Conservation (phyloP, 2,329 filamentous ascomycete species). For the Helotiales sp. region DNA sequence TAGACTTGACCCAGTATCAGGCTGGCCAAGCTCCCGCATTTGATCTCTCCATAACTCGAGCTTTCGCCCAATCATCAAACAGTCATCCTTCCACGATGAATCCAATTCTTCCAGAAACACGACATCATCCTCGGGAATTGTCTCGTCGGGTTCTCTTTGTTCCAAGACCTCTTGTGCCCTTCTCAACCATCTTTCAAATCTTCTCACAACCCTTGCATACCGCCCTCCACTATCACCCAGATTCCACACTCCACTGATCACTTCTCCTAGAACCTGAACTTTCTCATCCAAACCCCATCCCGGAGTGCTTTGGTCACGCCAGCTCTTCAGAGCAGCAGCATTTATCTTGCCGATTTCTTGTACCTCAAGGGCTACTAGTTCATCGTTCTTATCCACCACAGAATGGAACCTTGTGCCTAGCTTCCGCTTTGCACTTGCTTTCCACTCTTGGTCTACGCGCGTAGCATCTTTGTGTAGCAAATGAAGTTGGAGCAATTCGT, state of each 20-base stretch:
- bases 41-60: slow-evolving; percentile 55
- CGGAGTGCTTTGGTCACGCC: slow-evolving; percentile 40
- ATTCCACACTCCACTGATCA: slow-evolving; percentile 57
- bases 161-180: slow-evolving; percentile 48
- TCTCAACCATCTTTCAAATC: slow-evolving; percentile 61
- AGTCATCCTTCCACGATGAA: slow-evolving; percentile 58
- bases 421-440: slow-evolving; percentile 51
- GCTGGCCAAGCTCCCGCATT: slow-evolving; percentile 46
- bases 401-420: slow-evolving; percentile 47
- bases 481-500: slow-evolving; percentile 65
- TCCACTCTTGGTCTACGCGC: slow-evolving; percentile 50
- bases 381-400: slow-evolving; percentile 39
- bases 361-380: slow-evolving; percentile 40
- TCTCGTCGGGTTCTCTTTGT: slow-evolving; percentile 38
- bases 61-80: slow-evolving; percentile 49
- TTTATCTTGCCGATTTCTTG: slow-evolving; percentile 53
- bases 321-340: slow-evolving; percentile 51
- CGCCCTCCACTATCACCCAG: slow-evolving; percentile 56
- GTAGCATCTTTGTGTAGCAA: slow-evolving; percentile 59
- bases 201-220: slow-evolving; percentile 53
- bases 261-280: slow-evolving; percentile 56
- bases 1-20: slow-evolving; percentile 41
- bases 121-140: slow-evolving; percentile 37
- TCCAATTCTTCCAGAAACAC: slow-evolving; percentile 58
- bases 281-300: slow-evolving; percentile 50